Evolutionary conservation across 352 stramenopile genomes (phyloP), one percentile per base, ranked within the genome.

Genomic region (Globisporangium orthogonon): DNA sequence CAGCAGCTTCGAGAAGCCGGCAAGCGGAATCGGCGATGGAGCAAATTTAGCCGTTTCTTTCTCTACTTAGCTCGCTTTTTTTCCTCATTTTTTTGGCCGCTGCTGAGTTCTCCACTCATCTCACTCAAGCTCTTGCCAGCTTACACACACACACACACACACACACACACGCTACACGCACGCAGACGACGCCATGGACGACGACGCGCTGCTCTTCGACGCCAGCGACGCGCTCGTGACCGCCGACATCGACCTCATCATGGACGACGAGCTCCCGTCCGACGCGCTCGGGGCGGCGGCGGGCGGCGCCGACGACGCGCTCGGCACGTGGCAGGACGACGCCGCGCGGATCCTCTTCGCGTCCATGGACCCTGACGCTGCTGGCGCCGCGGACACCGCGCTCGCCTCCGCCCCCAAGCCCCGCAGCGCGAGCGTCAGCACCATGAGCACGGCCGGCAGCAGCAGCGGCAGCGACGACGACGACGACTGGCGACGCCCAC

Each of bases 211-310:
- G 44, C 44, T 49, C 44, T 52, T 60, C 54, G 54, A 60, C 46
- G 23, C 18, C 31, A 60, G 14, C 23, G 54, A 54, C 18, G 47
- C 48, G 31, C 54, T 54, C 15, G 45, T 52, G 33, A 60, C 54
- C 23, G 48, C 54, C 28, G 54, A 60, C 46, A 60, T 60, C 46
- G 54, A 60, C 35, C 54, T 60, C 35, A 60, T 60, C 54, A 60
- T 60, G 54, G 54, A 60, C 46, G 54, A 60, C 35, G 54, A 60
- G 18, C 45, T 49, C 35, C 45, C 35, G 37, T 43, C 37, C 37
- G 37, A 43, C 37, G 11, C 37, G 37, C 37, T 43, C 37, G 37
- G 37, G 37, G 37, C 37, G 10, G 10, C 1, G 37, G 37, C 10
- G 6, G 31, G 45, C 45, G 18, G 31, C 15, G 41, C 18, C 23